These are phyloP conservation scores for Wickerhamiella alocasiicola DNA, from an alignment of 805 yeast genomes.

Conservation along the genomic window DNA sequence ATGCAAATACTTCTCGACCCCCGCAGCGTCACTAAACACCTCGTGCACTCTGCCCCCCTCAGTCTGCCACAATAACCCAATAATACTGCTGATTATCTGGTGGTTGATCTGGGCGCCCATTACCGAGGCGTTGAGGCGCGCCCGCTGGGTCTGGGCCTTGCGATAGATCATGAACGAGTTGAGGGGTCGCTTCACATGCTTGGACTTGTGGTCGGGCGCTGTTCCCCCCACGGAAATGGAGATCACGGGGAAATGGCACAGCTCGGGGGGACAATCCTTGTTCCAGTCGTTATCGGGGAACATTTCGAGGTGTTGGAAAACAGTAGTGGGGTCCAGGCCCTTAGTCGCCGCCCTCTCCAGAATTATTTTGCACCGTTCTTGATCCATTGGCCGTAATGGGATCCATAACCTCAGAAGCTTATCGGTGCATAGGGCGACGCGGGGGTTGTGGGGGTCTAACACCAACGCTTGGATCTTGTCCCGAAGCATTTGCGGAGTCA, in stretches of 20 bases:
- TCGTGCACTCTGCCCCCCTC: slow-evolving; percentile 30
- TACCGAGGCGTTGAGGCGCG: slow-evolving; percentile 25
- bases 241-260: slow-evolving; percentile 8
- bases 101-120: slow-evolving; percentile 30
- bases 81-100: slow-evolving; percentile 32
- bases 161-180: slow-evolving; percentile 39
- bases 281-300: slow-evolving; percentile 17
- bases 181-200: slow-evolving; percentile 34
- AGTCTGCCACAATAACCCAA: slow-evolving; percentile 37
- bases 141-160: slow-evolving; percentile 33
- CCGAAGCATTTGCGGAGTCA: slow-evolving; percentile 5
- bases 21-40: slow-evolving; percentile 30
- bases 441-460: slow-evolving; percentile 5
- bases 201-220: slow-evolving; percentile 12
- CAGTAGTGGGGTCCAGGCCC: slow-evolving; percentile 22
- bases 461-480: slow-evolving; percentile 4
- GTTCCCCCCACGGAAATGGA: slow-evolving; percentile 5
- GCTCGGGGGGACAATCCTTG: slow-evolving; percentile 10
- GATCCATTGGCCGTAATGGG: slow-evolving; percentile 22
- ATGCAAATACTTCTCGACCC: slow-evolving; percentile 34
- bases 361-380: slow-evolving; percentile 19
- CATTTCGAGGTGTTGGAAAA: slow-evolving; percentile 21
- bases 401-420: slow-evolving; percentile 20
- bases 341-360: slow-evolving; percentile 21
- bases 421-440: slow-evolving; percentile 1